Evolutionary conservation across 305 asterid genomes (phyloP).

Genomic region (Solanum aculeatissimum): DNA sequence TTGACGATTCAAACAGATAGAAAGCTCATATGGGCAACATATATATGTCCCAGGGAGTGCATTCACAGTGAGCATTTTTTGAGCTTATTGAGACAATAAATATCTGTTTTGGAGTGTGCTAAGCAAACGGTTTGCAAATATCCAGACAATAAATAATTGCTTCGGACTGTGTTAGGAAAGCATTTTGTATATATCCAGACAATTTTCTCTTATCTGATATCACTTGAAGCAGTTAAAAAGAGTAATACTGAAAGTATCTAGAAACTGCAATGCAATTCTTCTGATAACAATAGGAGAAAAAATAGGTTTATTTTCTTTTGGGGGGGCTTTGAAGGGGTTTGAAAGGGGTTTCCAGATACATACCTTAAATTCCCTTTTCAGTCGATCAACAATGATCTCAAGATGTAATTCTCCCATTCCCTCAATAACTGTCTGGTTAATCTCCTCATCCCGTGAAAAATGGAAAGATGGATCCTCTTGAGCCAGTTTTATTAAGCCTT

Average conservation of each 20-base stretch:
- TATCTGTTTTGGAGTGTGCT: neutral
- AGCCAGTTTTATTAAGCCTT: conserved; percentile 81
- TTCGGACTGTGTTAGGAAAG: neutral
- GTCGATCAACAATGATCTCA: conserved; percentile 93
- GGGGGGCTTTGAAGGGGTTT: neutral
- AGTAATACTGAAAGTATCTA: neutral
- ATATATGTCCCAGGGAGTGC: neutral
- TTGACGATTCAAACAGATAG: neutral
- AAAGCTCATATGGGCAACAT: neutral
- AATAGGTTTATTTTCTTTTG: neutral
- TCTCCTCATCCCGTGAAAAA: conserved; percentile 88
- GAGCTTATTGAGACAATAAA: neutral
- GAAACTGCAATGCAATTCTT: neutral
- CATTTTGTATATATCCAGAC: neutral
- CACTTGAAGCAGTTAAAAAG: neutral
- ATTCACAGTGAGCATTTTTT: neutral
- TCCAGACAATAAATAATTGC: neutral
- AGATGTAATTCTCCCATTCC: conserved; percentile 98
- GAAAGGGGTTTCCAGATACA: neutral
- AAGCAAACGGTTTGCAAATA: neutral
- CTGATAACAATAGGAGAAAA: neutral
- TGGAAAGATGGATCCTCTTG: conserved; percentile 99
- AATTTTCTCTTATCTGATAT: neutral
- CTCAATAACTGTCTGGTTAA: conserved; percentile 90
- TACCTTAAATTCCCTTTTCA: conserved; percentile 92